Evolutionary conservation across 2,329 filamentous ascomycete genomes (phyloP).

Genomic region (Verticillium zaregamsianum): DNA sequence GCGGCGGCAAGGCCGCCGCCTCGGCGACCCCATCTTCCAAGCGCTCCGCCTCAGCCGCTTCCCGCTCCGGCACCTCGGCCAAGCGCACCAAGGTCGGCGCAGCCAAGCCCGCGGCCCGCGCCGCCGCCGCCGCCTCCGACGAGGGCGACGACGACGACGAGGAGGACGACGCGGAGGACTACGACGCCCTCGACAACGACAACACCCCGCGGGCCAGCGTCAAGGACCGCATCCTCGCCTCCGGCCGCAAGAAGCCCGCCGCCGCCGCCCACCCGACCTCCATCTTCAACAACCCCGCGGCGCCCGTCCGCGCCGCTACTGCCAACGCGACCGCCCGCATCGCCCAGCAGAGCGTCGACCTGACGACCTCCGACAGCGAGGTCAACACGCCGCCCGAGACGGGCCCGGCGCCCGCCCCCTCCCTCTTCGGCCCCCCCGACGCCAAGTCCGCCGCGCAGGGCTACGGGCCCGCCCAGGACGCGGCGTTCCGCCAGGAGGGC

Average conservation of each 20-base stretch:
- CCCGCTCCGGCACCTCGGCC: constrained; percentile 4
- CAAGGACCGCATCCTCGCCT: constrained; percentile 8
- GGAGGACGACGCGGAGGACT: constrained; percentile 21
- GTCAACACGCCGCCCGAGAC: constrained; percentile 9
- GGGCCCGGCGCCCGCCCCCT: neutral
- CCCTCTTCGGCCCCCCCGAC: constrained; percentile 2
- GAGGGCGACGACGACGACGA: constrained; percentile 22
- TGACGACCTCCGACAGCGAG: constrained; percentile 14
- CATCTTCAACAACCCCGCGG: constrained; percentile 5
- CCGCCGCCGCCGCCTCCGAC: constrained; percentile 12
- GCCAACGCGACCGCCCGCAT: constrained; percentile 11
- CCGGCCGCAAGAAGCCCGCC: constrained; percentile 1
- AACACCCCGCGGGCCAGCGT: constrained; percentile 30
- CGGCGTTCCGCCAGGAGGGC: too few relatives aligned
- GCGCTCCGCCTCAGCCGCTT: constrained; percentile 7
- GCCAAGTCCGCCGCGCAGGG: constrained; percentile 1
- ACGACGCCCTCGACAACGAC: constrained; percentile 28
- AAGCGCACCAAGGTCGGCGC: constrained; percentile 17
- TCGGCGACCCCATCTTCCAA: constrained; percentile 11
- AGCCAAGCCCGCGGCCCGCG: constrained; percentile 10
- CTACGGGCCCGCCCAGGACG: neutral
- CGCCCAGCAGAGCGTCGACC: constrained; percentile 10
- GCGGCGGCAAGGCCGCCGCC: constrained; percentile 9
- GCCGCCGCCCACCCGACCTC: neutral
- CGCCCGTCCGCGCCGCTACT: constrained; percentile 13